Conservation (phyloP, 2,329 filamentous ascomycete genomes). For the Penicillium sp. region DNA sequence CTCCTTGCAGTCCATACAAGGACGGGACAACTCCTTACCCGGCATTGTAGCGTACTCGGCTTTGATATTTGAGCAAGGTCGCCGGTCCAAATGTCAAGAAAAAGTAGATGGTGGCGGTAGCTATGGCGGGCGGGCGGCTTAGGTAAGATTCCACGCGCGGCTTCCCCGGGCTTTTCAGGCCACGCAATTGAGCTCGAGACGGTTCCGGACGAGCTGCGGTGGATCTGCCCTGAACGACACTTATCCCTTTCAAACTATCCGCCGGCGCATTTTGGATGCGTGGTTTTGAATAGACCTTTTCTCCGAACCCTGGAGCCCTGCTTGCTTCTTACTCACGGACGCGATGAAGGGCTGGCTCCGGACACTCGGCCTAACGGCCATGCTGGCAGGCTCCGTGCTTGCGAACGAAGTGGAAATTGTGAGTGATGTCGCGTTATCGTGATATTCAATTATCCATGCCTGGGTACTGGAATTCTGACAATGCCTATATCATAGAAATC, state of each 20-base stretch:
- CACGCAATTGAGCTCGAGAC: constrained; percentile 11
- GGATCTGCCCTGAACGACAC: constrained; percentile 1
- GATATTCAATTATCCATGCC: background rate
- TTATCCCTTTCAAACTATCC: constrained; percentile 10
- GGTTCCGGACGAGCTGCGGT: constrained; percentile 12
- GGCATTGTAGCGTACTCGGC: constrained; percentile 28
- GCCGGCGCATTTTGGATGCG: constrained; percentile 22
- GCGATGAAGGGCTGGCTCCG: constrained; percentile 45
- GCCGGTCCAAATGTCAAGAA: constrained; percentile 8
- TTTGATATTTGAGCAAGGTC: background rate
- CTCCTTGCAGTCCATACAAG: constrained; percentile 60
- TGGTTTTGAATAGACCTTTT: constrained; percentile 15
- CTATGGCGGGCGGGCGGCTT: constrained; percentile 21
- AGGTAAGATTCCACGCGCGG: constrained; percentile 31
- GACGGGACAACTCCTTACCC: constrained; percentile 31
- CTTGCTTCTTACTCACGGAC: constrained; percentile 27
- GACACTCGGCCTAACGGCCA: constrained; percentile 38
- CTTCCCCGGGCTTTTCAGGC: constrained; percentile 23
- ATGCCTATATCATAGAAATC: constrained; percentile 61
- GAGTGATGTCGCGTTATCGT: constrained; percentile 12
- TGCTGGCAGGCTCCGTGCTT: constrained; percentile 40
- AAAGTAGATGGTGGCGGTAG: constrained; percentile 20
- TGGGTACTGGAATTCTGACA: background rate
- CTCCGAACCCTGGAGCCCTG: constrained; percentile 26
- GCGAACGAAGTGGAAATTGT: constrained; percentile 52